Base-by-base conservation (phyloP, 441 rosid species). In the Theobroma grandiflorum region DNA sequence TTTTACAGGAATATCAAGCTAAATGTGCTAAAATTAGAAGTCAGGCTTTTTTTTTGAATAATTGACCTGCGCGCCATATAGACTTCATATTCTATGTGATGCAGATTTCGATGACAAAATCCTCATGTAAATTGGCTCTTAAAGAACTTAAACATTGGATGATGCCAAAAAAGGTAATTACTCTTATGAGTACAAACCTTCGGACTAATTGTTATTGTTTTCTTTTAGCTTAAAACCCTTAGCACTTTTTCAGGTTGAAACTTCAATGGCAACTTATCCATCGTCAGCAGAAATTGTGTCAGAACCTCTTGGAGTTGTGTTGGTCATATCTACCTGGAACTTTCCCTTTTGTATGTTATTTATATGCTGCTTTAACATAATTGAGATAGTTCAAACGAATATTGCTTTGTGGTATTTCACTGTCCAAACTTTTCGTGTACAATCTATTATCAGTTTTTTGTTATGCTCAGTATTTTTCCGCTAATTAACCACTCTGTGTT, bases 311-410 rank as follows among this genome's bases (percentile, higher is more conserved):
- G 99, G 99, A 43, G 91, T 90, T 75, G 97, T 92, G 26, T 70
- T 94, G 86, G 84, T 96, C 78, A 91, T 96, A 77, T 93, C 99
- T 12, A 82, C 99, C 11, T 94, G 99, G 98, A 96, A 94, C 73
- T 94, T 83, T 78, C 98, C 97, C 0, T 90, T 94, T 40, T 31
- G 97, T 93, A 89, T 58, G 94, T 84, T 57, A 10, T 26, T 71
- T 73, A n/a, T 57, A 38, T 57, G 20, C 31, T 7, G 33, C 26
- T 78, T 18, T 81, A 49, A 83, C 78, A 38, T 47, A 72, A 14
- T 42, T 78, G 59, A 45, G 59, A 22, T 15, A 31, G 58, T 49
- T 47, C 26, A 70, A 49, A 43, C 43, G 53, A 77, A 40, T 58
- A 14, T 69, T 22, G 31, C 22, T 16, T 58, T 14, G 11, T 58